Percentiles rank a stretch among this genome's conserved stretches.
Conservation (phyloP, 2,329 filamentous ascomycete species). For the Xylariaceae sp. region DNA sequence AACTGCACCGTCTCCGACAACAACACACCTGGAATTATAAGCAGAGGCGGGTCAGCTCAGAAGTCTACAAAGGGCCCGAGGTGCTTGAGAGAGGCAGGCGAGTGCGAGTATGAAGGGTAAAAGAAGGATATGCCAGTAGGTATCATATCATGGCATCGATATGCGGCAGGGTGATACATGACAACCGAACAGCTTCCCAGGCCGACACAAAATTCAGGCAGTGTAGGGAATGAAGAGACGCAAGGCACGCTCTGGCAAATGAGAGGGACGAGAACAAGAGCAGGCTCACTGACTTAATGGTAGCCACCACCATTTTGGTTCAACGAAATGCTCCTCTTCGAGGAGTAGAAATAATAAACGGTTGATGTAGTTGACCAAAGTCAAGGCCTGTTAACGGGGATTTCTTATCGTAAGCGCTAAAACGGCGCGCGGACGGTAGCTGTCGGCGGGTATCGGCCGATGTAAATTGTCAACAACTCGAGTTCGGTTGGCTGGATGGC, state of each 20-base stretch:
- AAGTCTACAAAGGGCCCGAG: slow-evolving; percentile 4
- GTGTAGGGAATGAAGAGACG: slow-evolving; percentile 1
- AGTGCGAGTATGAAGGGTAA: slow-evolving; percentile 11
- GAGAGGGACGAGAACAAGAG: slow-evolving; percentile 12
- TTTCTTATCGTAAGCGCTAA: slow-evolving; percentile 26
- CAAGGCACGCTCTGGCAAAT: slow-evolving; percentile 11
- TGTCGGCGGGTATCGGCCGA: slow-evolving; percentile 24
- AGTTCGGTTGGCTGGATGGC: slow-evolving; percentile 3
- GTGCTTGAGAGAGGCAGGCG: slow-evolving; percentile 4
- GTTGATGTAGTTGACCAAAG: slow-evolving; percentile 9
- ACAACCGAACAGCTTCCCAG: slow-evolving; percentile 1
- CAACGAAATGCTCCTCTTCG: slow-evolving; percentile 12
- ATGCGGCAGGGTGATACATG: slow-evolving; percentile 10
- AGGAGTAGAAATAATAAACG: slow-evolving; percentile 4
- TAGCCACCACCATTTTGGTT: slow-evolving; percentile 55
- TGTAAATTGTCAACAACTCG: slow-evolving; percentile 20
- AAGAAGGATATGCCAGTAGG: slow-evolving; percentile 5
- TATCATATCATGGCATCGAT: slow-evolving; percentile 10
- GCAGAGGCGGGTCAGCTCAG: slow-evolving; percentile 17
- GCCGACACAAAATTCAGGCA: slow-evolving; percentile 2
- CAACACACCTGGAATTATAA: slow-evolving; percentile 71
- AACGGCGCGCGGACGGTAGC: slow-evolving; percentile 16
- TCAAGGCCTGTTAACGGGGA: slow-evolving; percentile 4
- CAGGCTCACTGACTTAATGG: slow-evolving; percentile 52
- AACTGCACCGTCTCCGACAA: slow-evolving; percentile 98